Conservation (phyloP, 75 land plant species). For the Cryptomeria japonica region DNA sequence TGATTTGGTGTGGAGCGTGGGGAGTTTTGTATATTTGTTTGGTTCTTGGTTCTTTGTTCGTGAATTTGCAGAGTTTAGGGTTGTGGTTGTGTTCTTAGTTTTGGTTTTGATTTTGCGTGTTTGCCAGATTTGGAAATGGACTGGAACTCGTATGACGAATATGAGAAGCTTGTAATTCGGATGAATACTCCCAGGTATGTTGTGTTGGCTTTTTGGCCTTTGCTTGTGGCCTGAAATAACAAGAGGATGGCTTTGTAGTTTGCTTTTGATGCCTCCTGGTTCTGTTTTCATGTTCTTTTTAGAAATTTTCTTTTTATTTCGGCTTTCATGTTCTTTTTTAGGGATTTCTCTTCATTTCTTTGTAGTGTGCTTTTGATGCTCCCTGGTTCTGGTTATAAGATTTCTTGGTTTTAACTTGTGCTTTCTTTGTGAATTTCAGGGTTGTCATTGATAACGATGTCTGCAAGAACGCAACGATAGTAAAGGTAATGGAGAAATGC, state of each 20-base stretch:
- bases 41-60: not conserved
- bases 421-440: conserved; percentile 25
- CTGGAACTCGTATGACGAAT: conserved; percentile 31
- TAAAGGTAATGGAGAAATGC: conserved; percentile 35
- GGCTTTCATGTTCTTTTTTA: too few relatives aligned
- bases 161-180: conserved; percentile 50
- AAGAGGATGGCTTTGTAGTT: not conserved
- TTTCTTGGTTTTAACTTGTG: not conserved
- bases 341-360: too few relatives aligned
- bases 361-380: too few relatives aligned
- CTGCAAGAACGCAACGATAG: conserved; percentile 48
- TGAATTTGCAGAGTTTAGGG: too few relatives aligned
- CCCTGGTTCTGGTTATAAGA: not conserved
- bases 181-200: conserved; percentile 57
- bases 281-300: too few relatives aligned
- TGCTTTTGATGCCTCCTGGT: too few relatives aligned
- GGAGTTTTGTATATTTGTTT: not conserved
- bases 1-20: not conserved
- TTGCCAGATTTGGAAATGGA: conserved; percentile 14
- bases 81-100: not conserved
- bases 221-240: not conserved
- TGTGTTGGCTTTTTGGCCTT: conserved; percentile 1
- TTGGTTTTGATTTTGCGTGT: too few relatives aligned
- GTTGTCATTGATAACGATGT: conserved; percentile 67
- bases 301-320: too few relatives aligned